phyloP scores from a whole-genome alignment of 495 filamentous ascomycete species.

The Acidomyces sp. region DNA sequence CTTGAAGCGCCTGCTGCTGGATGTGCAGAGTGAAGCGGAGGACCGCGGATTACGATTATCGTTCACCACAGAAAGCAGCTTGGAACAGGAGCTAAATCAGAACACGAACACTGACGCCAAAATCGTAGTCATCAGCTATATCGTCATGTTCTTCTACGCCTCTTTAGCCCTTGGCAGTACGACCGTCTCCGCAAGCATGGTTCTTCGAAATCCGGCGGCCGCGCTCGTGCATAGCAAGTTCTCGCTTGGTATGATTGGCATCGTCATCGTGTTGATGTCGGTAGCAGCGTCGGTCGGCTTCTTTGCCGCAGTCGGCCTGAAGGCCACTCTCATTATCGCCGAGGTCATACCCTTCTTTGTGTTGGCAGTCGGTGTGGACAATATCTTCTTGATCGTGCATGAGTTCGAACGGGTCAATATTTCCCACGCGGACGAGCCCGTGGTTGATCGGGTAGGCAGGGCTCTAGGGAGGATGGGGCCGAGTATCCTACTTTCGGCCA shows the following conservation, averaged over 20 bases:
- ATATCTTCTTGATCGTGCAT: conserved; percentile 96
- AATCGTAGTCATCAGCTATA: conserved; percentile 91
- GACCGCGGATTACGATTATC: conserved; percentile 70
- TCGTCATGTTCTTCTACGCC: conserved; percentile 97
- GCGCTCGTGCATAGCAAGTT: conserved; percentile 91
- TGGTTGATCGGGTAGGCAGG: conserved; percentile 72
- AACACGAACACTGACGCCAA: conserved; percentile 95
- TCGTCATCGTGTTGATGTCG: conserved; percentile 91
- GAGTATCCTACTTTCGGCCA: conserved; percentile 87
- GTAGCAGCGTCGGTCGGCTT: conserved; percentile 88
- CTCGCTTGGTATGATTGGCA: conserved; percentile 79
- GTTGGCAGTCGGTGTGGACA: conserved; percentile 90
- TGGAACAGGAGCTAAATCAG: conserved; percentile 90
- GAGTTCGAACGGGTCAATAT: conserved; percentile 92
- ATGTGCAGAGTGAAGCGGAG: conserved; percentile 65
- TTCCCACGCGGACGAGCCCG: conserved; percentile 68
- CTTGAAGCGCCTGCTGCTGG: conserved; percentile 54
- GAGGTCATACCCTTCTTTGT: conserved; percentile 98
- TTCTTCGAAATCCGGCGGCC: conserved; percentile 67
- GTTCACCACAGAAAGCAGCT: conserved; percentile 84
- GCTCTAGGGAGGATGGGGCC: conserved; percentile 90
- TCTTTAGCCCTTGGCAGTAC: conserved; percentile 83
- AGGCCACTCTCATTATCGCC: conserved; percentile 92
- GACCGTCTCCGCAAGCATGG: conserved; percentile 57
- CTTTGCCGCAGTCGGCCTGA: conserved; percentile 78